Evolutionary conservation across 2,329 filamentous ascomycete genomes (phyloP).

Genomic region (Aspergillus sclerotialis): DNA sequence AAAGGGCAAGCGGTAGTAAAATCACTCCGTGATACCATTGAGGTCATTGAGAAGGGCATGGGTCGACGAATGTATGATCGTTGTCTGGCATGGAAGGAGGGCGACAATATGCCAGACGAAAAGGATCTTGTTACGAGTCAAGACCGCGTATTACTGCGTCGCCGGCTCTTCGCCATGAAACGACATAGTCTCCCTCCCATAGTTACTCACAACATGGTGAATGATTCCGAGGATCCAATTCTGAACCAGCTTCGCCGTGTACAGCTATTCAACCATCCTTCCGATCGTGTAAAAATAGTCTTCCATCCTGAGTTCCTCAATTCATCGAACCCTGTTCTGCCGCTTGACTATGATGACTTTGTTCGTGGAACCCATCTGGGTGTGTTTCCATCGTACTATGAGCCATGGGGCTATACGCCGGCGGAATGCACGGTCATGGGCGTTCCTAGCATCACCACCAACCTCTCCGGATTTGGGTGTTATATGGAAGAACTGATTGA

Average conservation of each 20-base stretch:
- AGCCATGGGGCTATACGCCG: constrained; percentile 98
- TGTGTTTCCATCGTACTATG: constrained; percentile 96
- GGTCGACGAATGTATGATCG: constrained; percentile 92
- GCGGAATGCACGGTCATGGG: constrained; percentile 99
- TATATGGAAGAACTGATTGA: constrained; percentile 99
- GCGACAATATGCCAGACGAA: constrained; percentile 86
- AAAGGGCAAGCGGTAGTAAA: constrained; percentile 98
- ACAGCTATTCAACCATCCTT: constrained; percentile 92
- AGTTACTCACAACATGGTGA: constrained; percentile 98
- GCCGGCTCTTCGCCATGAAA: constrained; percentile 95
- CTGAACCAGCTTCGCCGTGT: constrained; percentile 93
- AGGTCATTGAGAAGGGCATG: constrained; percentile 86
- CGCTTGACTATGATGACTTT: constrained; percentile 97
- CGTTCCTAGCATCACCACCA: constrained; percentile 95
- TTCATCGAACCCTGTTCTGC: constrained; percentile 88
- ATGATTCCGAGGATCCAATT: constrained; percentile 87
- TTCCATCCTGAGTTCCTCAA: constrained; percentile 98
- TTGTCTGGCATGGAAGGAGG: constrained; percentile 91
- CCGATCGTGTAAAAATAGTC: constrained; percentile 91
- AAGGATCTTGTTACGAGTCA: constrained; percentile 90
- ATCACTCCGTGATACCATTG: constrained; percentile 84
- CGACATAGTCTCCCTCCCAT: constrained; percentile 82
- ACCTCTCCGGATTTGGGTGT: constrained; percentile 94
- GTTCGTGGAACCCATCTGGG: constrained; percentile 94
- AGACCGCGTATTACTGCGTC: constrained; percentile 85